These are phyloP conservation scores for Pseudisothecium myosuroides DNA, from an alignment of 225 moss, liverwort and hornwort genomes.

Conservation along the genomic window DNA sequence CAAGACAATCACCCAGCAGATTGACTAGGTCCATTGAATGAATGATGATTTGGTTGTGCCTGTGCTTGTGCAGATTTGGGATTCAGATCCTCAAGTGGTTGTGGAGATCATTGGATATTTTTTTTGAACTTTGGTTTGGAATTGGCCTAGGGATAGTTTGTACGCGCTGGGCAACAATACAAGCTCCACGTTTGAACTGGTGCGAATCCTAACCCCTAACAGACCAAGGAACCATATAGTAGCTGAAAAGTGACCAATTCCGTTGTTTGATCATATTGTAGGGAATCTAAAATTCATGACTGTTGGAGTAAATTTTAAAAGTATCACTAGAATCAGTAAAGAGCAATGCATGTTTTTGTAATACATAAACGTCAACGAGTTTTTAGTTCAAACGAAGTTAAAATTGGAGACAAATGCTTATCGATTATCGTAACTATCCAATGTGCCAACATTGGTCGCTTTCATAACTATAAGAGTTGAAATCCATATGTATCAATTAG, in stretches of 20 bases:
- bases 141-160: constrained; percentile 16
- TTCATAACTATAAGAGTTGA: not conserved
- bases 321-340: not conserved
- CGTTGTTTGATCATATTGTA: not conserved
- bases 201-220: not conserved
- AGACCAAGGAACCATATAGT: too few relatives aligned
- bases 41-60: not conserved
- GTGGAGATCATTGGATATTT: constrained; percentile 1
- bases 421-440: not conserved
- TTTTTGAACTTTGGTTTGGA: constrained; percentile 18
- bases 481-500: not conserved
- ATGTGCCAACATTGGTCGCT: not conserved
- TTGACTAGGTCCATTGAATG: not conserved
- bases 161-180: not conserved
- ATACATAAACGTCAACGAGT: not conserved
- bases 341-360: not conserved
- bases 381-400: not conserved
- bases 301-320: not conserved
- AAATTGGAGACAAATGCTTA: not conserved
- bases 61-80: not conserved
- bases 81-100: not conserved
- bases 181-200: constrained; percentile 22
- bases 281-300: not conserved
- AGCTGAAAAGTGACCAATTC: not conserved
- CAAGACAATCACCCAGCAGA: too few relatives aligned